Percentiles rank a stretch among this genome's conserved stretches.
These are phyloP conservation scores for Pleurotus djamor DNA, from an alignment of 768 basidiomycete species.

Conservation along the genomic window DNA sequence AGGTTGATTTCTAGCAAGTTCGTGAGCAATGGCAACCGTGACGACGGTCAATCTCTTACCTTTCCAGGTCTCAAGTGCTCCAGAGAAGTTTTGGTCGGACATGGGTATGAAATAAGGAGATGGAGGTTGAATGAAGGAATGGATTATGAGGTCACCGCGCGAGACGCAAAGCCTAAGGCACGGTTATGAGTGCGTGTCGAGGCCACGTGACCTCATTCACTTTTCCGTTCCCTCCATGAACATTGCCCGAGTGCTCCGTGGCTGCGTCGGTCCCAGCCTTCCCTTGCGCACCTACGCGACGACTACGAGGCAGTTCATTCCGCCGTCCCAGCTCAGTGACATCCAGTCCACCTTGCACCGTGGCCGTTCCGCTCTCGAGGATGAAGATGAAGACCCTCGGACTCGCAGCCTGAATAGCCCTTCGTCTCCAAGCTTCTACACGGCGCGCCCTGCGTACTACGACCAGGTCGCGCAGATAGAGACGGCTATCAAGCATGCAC, in stretches of 20 bases:
- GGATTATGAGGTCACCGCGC: not conserved
- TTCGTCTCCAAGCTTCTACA: conserved; percentile 79
- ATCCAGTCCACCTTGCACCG: not conserved
- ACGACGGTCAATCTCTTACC: conserved; percentile 40
- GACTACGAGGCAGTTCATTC: conserved; percentile 8
- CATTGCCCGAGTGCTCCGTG: conserved; percentile 4
- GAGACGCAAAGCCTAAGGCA: not conserved
- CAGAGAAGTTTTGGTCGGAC: conserved; percentile 87
- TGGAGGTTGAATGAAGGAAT: not conserved
- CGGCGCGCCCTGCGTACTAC: conserved; percentile 71
- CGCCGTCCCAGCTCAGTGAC: conserved; percentile 8
- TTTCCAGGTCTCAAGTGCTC: conserved; percentile 90
- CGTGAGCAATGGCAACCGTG: not conserved
- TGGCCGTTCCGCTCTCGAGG: not conserved
- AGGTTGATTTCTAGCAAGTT: conserved; percentile 73
- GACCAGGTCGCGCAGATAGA: conserved; percentile 71
- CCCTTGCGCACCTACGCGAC: not conserved
- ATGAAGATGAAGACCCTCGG: conserved; percentile 4
- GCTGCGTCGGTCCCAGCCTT: not conserved
- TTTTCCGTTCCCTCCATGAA: conserved; percentile 8
- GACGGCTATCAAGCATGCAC: conserved; percentile 53
- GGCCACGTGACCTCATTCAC: conserved; percentile 12
- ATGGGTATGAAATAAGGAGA: conserved; percentile 16
- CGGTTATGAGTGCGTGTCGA: not conserved
- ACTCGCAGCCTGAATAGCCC: conserved; percentile 29